Evolutionary conservation across 1,284 basidiomycete genomes (phyloP).

Genomic region (Cryptococcus sp.): DNA sequence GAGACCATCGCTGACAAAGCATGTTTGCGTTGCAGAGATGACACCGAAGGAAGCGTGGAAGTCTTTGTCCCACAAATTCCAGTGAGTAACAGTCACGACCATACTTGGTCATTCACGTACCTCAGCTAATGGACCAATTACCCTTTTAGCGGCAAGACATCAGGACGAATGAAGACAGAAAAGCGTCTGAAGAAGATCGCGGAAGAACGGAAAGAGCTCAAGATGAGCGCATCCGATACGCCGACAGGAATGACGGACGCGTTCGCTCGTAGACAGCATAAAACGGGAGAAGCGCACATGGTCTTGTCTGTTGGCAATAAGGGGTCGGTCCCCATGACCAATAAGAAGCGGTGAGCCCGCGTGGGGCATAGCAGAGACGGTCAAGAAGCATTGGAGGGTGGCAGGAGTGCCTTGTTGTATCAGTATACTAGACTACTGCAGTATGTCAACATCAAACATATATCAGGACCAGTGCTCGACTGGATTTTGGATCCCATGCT

Average conservation of each 20-base stretch:
- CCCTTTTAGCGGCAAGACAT: constrained; percentile 69
- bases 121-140: constrained; percentile 1
- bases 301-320: constrained; percentile 89
- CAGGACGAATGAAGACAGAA: constrained; percentile 91
- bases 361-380: no score
- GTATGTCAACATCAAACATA: no score
- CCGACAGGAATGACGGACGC: constrained; percentile 88
- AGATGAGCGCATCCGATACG: constrained; percentile 90
- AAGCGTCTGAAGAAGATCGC: constrained; percentile 90
- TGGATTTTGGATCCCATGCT: no score
- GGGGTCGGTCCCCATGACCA: constrained; percentile 63
- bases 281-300: constrained; percentile 90
- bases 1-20: constrained; percentile 6
- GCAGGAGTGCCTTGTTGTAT: no score
- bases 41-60: constrained; percentile 98
- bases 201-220: constrained; percentile 85
- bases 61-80: constrained; percentile 90
- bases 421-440: no score
- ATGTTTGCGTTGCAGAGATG: constrained; percentile 52
- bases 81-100: constrained; percentile 51
- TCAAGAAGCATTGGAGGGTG: no score
- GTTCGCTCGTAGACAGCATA: constrained; percentile 85
- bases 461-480: no score
- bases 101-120: not conserved
- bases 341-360: constrained; percentile 13